Evolutionary conservation across 1,139 yeast species (phyloP).

Genomic region (Magnusiomyces suaveolens): DNA sequence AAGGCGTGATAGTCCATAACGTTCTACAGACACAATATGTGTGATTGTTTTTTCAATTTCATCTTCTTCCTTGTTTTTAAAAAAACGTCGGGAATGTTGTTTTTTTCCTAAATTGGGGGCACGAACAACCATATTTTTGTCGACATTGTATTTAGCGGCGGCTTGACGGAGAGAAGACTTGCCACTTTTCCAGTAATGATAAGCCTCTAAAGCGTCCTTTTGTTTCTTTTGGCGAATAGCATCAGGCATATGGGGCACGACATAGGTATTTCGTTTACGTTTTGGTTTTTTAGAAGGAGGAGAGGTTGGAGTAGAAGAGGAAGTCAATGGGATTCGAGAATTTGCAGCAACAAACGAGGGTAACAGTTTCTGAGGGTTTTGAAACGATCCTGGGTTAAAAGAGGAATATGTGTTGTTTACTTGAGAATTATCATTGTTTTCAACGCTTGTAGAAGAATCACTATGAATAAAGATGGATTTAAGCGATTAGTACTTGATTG

Average conservation of each 20-base stretch:
- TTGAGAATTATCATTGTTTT: too few species aligned
- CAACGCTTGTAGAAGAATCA: too few species aligned
- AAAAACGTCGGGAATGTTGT: conserved; percentile 1
- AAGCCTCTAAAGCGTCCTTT: not conserved
- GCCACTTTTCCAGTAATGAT: conserved; percentile 3
- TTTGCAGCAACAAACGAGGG: too few species aligned
- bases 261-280: conserved; percentile 4
- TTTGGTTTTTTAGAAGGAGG: not conserved
- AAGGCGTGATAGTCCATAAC: not conserved
- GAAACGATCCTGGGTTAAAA: too few species aligned
- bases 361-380: too few species aligned
- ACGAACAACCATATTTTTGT: conserved; percentile 3
- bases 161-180: conserved; percentile 1
- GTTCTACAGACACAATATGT: conserved; percentile 1
- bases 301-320: too few species aligned
- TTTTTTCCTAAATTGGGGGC: conserved; percentile 2
- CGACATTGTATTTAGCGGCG: conserved; percentile 3
- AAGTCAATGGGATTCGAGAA: too few species aligned
- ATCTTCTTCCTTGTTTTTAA: conserved; percentile 2
- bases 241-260: conserved; percentile 4
- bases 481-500: too few species aligned
- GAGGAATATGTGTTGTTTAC: too few species aligned
- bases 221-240: not conserved
- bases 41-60: not conserved
- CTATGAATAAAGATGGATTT: too few species aligned